A percentile compares a stretch with the other conserved stretches of the same genome.
These are phyloP conservation scores for Fusarium tricinctum DNA, from an alignment of 2,329 filamentous ascomycete species.

Conservation along the genomic window DNA sequence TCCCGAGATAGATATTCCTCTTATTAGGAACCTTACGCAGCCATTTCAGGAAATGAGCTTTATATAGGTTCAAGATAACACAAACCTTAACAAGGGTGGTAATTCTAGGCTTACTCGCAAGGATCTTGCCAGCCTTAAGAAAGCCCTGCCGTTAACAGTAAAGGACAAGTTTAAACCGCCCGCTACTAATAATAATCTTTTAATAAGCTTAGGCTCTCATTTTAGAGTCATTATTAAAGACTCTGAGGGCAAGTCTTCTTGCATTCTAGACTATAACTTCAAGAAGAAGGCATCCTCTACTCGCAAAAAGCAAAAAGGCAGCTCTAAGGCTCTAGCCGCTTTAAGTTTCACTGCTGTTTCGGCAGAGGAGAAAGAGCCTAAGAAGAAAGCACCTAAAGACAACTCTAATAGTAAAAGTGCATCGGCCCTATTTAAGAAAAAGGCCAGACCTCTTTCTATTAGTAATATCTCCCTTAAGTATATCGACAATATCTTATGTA, in stretches of 20 bases:
- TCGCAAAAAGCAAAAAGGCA: neutral
- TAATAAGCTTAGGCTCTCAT: conserved; percentile 45
- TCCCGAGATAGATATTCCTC: conserved; percentile 36
- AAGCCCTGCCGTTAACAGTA: neutral
- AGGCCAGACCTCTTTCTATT: conserved; percentile 52
- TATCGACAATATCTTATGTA: conserved; percentile 44
- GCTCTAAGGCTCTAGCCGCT: neutral
- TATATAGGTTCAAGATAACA: conserved; percentile 52
- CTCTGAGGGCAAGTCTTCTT: conserved; percentile 1
- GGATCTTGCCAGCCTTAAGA: no score
- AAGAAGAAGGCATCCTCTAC: conserved; percentile 23
- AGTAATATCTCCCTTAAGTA: conserved; percentile 56
- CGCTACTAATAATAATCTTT: conserved; percentile 23
- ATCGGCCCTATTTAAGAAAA: conserved; percentile 51
- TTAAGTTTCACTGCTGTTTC: no score
- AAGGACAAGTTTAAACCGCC: conserved; percentile 27
- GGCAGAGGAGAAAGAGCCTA: neutral
- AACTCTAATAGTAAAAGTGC: neutral
- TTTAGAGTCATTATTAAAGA: conserved; percentile 45
- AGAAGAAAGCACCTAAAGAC: neutral
- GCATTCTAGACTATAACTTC: conserved; percentile 49
- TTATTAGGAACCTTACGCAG: conserved; percentile 52
- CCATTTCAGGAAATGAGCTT: conserved; percentile 55
- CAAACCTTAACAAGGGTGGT: no score
- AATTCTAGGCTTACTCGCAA: no score